Percentiles rank a stretch among this genome's conserved stretches.
phyloP scores from a whole-genome alignment of 108 stramenopile genomes.

The Hondaea fermentalgiana region DNA sequence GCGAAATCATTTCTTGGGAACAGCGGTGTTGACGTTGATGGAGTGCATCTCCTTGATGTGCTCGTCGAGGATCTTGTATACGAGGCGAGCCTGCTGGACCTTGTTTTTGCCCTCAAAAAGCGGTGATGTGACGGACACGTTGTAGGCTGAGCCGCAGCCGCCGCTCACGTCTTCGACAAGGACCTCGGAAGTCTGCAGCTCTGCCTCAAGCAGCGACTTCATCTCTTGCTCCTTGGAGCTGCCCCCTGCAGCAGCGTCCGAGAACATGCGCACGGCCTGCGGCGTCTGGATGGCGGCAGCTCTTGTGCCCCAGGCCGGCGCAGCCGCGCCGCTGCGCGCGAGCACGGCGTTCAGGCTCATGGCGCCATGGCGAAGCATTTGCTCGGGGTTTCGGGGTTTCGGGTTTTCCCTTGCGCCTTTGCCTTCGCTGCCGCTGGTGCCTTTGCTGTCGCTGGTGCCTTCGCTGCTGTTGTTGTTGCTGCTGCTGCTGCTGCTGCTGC shows the following conservation, averaged over 20 bases:
- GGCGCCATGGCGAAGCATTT: no score
- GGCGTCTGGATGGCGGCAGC: no score
- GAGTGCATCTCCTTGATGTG: not conserved
- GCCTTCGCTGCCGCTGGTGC: no score
- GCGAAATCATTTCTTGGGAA: not conserved
- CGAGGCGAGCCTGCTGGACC: constrained; percentile 1
- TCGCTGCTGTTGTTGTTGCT: no score
- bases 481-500: no score
- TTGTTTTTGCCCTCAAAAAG: not conserved
- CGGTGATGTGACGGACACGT: not conserved
- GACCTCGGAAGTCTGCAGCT: not conserved
- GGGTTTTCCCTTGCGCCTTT: no score
- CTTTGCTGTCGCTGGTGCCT: no score
- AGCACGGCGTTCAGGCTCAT: no score
- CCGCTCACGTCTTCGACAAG: not conserved
- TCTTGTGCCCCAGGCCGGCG: no score
- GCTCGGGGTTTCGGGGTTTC: no score
- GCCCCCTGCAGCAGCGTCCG: not conserved
- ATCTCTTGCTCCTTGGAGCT: not conserved
- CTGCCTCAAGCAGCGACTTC: not conserved
- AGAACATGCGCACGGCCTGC: not conserved
- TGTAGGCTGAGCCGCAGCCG: constrained; percentile 1
- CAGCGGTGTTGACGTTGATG: not conserved
- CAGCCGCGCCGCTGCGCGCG: no score
- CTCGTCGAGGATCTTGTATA: not conserved